Base-by-base conservation (phyloP, 2,329 filamentous ascomycete species). In the Talaromyces sp. region DNA sequence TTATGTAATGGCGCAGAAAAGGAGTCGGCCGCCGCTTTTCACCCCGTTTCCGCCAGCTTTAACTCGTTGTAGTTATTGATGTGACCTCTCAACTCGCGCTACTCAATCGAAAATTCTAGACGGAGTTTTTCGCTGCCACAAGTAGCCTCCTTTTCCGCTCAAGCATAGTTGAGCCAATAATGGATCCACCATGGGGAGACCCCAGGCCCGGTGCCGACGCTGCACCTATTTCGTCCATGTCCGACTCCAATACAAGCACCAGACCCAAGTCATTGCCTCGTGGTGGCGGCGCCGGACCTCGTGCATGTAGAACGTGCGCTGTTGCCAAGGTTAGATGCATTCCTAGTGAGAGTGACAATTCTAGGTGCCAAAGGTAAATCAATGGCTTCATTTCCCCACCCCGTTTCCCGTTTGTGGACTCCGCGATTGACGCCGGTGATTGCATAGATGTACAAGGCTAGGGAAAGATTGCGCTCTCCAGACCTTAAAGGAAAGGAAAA, bases 281-380 rank as follows among this genome's bases (percentile, higher is more conserved):
- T 30, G 30, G 34, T 28, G 33, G 59, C 9, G 47, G 34, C 9
- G 40, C 33, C 40, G 40, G 55, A 9, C 62, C 34, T 56, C 54
- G 47, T 23, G 62, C 62, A 31, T 63, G 62, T 50, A 59, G 62
- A 18, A 56, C 56, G 23, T 63, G 62, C 34, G 62, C 62, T 31
- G 47, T 40, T 34, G 62, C 62, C 40, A 63, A 63, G 56, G 59
- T 58, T 31, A 61, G 57, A 58, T 63, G 62, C 44, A 52, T 61
- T 51, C 52, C 51, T 7, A 33, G 33, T 2, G 36, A 55, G 6
- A 47, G 7, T 14, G 55, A 47, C 42, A 28, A 51, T 18, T 31
- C 34, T 9, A 60, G 54, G 28, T 63, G 62, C 28, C 59, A 63
- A 34, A 60, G 62, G 62, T 61, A 56, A 47, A 47, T 18, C 3